Percentiles rank a stretch among this genome's conserved stretches.
These are phyloP conservation scores for Funneliformis caledonium DNA, from an alignment of 371 early-diverging fungal genomes.

Conservation along the genomic window DNA sequence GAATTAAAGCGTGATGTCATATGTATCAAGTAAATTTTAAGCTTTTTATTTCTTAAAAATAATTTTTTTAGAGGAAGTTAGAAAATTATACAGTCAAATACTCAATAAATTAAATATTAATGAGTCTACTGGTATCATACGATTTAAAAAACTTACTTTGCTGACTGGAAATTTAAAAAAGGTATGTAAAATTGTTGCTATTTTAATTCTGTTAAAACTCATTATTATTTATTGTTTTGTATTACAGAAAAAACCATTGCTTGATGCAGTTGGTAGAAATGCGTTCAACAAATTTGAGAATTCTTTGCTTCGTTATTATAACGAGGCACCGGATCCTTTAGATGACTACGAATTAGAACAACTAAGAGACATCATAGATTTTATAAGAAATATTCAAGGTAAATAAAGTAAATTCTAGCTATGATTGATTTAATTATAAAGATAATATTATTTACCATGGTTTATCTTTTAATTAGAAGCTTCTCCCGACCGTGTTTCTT, in stretches of 20 bases:
- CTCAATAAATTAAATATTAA: constrained; percentile 48
- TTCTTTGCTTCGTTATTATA: constrained; percentile 39
- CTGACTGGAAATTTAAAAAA: constrained; percentile 46
- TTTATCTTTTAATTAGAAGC: not conserved
- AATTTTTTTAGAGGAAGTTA: constrained; percentile 40
- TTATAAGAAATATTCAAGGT: constrained; percentile 31
- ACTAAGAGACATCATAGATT: constrained; percentile 27
- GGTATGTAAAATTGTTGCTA: constrained; percentile 42
- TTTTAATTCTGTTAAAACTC: not conserved
- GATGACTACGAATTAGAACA: constrained; percentile 40
- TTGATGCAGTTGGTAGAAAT: constrained; percentile 45
- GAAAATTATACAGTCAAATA: constrained; percentile 52
- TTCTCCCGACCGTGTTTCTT: not conserved
- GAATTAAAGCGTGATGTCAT: not conserved
- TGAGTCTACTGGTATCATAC: constrained; percentile 42
- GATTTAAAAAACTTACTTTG: constrained; percentile 44
- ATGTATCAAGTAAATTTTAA: not conserved
- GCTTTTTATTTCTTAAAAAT: not conserved
- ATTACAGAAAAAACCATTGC: constrained; percentile 44
- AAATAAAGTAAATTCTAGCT: not conserved
- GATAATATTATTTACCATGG: not conserved
- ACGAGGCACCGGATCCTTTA: constrained; percentile 37
- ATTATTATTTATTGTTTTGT: not conserved
- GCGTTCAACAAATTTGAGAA: constrained; percentile 46
- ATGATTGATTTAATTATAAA: not conserved